Evolutionary conservation across 2,329 filamentous ascomycete species (phyloP), one percentile per base, ranked within the genome.

Genomic region (Neonectria punicea): DNA sequence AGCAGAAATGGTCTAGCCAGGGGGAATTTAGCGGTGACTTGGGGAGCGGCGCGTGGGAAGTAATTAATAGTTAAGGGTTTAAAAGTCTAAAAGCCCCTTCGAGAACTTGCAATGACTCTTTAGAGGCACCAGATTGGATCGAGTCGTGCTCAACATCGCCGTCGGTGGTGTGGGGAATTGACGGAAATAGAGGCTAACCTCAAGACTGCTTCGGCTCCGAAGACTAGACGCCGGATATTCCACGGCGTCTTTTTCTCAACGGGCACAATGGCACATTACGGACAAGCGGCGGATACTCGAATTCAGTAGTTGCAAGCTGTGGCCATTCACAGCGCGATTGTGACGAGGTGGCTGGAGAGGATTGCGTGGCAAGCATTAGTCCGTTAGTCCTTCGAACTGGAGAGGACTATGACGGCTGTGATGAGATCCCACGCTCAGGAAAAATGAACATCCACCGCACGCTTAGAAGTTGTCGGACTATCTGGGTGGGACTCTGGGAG

Each of bases 191-290:
- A 32, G 32, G n/a, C 49, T 51, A 51, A 18, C 47, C 7, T 51
- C 16, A 51, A 51, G 49, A 30, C 25, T 50, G 49, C n/a, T n/a
- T 53, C 30, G 49, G 49, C 9, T 25, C 49, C 49, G 49, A 53
- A 18, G 49, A 22, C 49, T 14, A 53, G 20, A 39, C 7, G n/a
- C 28, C 28, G 30, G 30, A 36, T 30, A 51, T 36, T 36, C 28
- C 11, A n/a, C 28, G 49, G 49, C 18, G 30, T 4, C 4, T 43
- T 34, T n/a, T 28, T 20, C 28, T 51, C 47, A 18, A 1, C 39
- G 39, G 39, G n/a, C 39, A 20, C n/a, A 13, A 18, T 32, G 39
- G n/a, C 39, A 11, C 7, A 18, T 43, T 43, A 16, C 7, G 39
- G 39, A 43, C 39, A 43, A 43, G 39, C 28, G 39, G 39, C 39